Percentiles rank a stretch among this genome's conserved stretches.
phyloP scores from a whole-genome alignment of 2,329 filamentous ascomycete species.

The Herpotrichia juniperi region DNA sequence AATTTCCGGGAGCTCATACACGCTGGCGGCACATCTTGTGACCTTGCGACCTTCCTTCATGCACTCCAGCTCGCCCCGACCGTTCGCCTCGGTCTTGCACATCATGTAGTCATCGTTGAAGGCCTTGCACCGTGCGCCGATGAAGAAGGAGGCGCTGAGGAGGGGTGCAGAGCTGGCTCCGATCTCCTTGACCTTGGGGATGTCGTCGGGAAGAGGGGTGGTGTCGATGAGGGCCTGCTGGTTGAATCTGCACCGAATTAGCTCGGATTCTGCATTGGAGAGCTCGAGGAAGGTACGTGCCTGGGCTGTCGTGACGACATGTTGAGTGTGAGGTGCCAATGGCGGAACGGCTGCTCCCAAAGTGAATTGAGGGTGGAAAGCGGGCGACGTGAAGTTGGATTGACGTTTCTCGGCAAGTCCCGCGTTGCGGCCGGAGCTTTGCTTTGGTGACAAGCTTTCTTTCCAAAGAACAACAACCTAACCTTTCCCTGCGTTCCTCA shows the following conservation, averaged over 20 bases:
- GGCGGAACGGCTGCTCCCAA: conserved; percentile 38
- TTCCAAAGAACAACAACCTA: not conserved
- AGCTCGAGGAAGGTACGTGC: conserved; percentile 48
- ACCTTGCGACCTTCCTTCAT: conserved; percentile 96
- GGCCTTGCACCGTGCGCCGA: conserved; percentile 89
- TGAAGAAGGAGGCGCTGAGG: conserved; percentile 92
- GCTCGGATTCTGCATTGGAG: conserved; percentile 15
- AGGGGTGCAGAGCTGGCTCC: conserved; percentile 92
- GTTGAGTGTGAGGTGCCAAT: conserved; percentile 50
- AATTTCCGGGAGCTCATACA: conserved; percentile 63
- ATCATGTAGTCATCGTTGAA: conserved; percentile 99
- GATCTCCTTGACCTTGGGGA: conserved; percentile 92
- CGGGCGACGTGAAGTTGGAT: conserved; percentile 26
- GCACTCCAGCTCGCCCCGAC: conserved; percentile 90
- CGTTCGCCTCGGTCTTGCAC: conserved; percentile 95
- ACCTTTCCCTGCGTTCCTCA: not conserved
- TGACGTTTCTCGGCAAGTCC: conserved; percentile 13
- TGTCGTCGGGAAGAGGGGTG: conserved; percentile 88
- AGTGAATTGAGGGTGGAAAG: conserved; percentile 14
- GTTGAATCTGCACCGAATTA: conserved; percentile 74
- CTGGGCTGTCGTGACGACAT: conserved; percentile 67
- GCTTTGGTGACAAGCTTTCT: not conserved
- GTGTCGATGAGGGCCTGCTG: conserved; percentile 93
- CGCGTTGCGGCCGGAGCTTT: not conserved
- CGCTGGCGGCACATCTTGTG: conserved; percentile 92